A percentile compares a stretch with the other conserved stretches of the same genome.
phyloP scores from a whole-genome alignment of 164 flowering plant species.

The Euptelea pleiosperma region DNA sequence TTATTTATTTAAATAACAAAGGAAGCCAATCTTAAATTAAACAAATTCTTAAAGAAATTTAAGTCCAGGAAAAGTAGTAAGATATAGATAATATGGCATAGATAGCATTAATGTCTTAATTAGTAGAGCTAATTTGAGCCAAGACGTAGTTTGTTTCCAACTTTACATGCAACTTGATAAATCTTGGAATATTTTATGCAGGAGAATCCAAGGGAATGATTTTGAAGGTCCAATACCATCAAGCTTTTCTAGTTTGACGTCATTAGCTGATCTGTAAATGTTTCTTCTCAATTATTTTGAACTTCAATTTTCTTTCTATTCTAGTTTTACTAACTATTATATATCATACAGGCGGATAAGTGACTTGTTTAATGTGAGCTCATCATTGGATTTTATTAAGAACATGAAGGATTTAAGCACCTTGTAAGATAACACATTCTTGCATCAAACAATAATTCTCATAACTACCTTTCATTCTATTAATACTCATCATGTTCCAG shows the following conservation, averaged over 20 bases:
- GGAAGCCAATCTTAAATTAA: too few relatives aligned
- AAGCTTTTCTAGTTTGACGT: slow-evolving; percentile 49
- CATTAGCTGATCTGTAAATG: slow-evolving; percentile 60
- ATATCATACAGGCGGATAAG: slow-evolving; percentile 52
- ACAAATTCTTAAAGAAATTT: too few relatives aligned
- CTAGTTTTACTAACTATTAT: slow-evolving; percentile 6
- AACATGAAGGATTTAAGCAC: slow-evolving; percentile 29
- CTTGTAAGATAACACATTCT: slow-evolving; percentile 24
- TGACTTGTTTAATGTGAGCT: slow-evolving; percentile 63
- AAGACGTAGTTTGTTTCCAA: too few relatives aligned
- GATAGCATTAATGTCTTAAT: too few relatives aligned
- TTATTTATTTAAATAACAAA: too few relatives aligned
- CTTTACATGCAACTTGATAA: too few relatives aligned
- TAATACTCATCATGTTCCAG: too few relatives aligned
- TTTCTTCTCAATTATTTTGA: not conserved
- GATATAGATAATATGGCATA: too few relatives aligned
- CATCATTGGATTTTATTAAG: slow-evolving; percentile 42
- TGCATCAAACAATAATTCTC: not conserved
- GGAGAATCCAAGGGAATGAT: slow-evolving; percentile 76
- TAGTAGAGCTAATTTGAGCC: too few relatives aligned
- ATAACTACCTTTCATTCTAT: not conserved
- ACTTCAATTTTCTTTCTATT: not conserved
- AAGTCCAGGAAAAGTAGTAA: too few relatives aligned
- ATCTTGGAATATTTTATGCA: slow-evolving; percentile 16
- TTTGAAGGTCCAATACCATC: slow-evolving; percentile 75